These are phyloP conservation scores for Neonectria coccinea DNA, from an alignment of 2,329 filamentous ascomycete species.

Conservation along the genomic window DNA sequence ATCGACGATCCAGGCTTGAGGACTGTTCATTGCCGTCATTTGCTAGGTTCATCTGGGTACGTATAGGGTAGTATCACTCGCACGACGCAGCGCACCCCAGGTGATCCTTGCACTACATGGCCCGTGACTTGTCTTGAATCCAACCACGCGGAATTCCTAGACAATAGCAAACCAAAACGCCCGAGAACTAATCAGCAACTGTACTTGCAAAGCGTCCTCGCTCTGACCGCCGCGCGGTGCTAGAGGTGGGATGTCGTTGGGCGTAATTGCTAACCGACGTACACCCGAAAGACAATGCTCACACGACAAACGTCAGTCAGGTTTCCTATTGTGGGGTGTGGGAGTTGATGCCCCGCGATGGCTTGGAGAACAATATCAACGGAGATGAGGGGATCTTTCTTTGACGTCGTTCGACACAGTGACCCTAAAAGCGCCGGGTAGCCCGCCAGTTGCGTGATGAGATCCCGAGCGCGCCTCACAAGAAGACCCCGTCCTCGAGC, in stretches of 20 bases:
- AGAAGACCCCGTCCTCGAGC: conserved; percentile 48
- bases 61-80: conserved; percentile 4
- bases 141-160: neutral
- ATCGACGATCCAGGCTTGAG: neutral
- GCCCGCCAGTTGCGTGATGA: conserved; percentile 46
- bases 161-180: neutral
- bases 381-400: conserved; percentile 31
- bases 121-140: too few species aligned
- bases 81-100: neutral
- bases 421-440: conserved; percentile 38
- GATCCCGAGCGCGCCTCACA: conserved; percentile 43
- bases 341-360: conserved; percentile 35
- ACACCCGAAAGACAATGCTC: conserved; percentile 39
- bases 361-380: conserved; percentile 47
- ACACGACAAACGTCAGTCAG: conserved; percentile 28
- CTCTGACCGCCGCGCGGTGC: conserved; percentile 11
- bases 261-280: conserved; percentile 39
- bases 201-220: neutral
- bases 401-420: conserved; percentile 25
- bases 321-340: conserved; percentile 44
- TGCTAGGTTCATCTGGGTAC: neutral
- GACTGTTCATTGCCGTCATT: neutral
- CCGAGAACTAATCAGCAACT: neutral
- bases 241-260: conserved; percentile 31
- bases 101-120: conserved; percentile 4